Evolutionary conservation across 1,284 basidiomycete genomes (phyloP).

Genomic region (Veloporphyrellus conicus): DNA sequence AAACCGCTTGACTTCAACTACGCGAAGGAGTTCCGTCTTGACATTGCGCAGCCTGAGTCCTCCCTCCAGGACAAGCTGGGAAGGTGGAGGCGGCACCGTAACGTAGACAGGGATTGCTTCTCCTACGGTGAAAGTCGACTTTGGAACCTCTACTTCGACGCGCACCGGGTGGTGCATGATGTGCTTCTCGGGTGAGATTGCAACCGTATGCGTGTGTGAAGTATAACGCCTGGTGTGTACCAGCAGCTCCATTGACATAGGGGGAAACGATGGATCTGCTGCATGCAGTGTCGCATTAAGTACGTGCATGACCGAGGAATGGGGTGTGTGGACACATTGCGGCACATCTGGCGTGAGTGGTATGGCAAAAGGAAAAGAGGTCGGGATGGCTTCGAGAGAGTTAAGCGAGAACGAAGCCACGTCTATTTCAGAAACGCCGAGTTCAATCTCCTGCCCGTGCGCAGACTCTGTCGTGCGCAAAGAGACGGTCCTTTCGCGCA

Average conservation of each 20-base stretch:
- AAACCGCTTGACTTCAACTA: constrained; percentile 49
- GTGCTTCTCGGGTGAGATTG: constrained; percentile 55
- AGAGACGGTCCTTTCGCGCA: constrained; percentile 50
- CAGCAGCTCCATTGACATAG: constrained; percentile 52
- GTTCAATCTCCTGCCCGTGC: constrained; percentile 59
- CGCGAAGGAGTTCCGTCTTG: constrained; percentile 65
- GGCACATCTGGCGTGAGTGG: constrained; percentile 70
- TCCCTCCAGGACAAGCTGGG: constrained; percentile 58
- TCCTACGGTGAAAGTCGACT: constrained; percentile 61
- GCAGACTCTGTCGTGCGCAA: constrained; percentile 65
- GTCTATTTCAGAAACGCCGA: constrained; percentile 50
- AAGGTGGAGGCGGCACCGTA: constrained; percentile 65
- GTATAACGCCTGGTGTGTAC: constrained; percentile 73
- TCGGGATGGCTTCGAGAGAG: constrained; percentile 43
- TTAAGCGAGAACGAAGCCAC: constrained; percentile 42
- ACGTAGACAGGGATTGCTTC: constrained; percentile 74
- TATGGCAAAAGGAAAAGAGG: constrained; percentile 70
- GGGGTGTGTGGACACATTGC: constrained; percentile 68
- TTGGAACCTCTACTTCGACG: constrained; percentile 65
- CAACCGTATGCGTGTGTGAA: constrained; percentile 53
- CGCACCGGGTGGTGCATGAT: constrained; percentile 56
- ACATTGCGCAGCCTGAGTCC: constrained; percentile 71
- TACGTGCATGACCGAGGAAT: constrained; percentile 62
- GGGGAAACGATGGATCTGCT: constrained; percentile 36
- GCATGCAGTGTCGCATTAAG: constrained; percentile 64